These are phyloP conservation scores for Phytophthora lateralis DNA, from an alignment of 352 stramenopile species.

Conservation along the genomic window DNA sequence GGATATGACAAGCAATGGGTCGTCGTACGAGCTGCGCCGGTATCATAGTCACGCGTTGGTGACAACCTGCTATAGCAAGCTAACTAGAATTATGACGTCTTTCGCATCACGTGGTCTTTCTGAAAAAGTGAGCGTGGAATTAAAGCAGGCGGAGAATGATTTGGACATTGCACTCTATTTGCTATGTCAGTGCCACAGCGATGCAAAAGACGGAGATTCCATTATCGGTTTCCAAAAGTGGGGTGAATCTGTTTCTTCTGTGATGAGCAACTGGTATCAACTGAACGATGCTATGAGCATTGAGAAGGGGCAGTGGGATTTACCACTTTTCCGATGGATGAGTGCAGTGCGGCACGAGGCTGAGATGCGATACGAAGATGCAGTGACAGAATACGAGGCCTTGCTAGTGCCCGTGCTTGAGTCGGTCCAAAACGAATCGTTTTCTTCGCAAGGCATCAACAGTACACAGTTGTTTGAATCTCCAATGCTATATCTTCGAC, in stretches of 20 bases:
- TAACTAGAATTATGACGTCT: conserved; percentile 37
- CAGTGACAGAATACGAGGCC: conserved; percentile 47
- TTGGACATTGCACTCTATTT: conserved; percentile 53
- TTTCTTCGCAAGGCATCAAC: not conserved
- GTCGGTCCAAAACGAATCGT: not conserved
- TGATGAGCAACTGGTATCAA: conserved; percentile 28
- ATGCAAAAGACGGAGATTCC: conserved; percentile 60
- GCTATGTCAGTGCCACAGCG: conserved; percentile 47
- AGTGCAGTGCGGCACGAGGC: conserved; percentile 46
- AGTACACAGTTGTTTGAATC: conserved; percentile 29
- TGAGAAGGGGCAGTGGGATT: conserved; percentile 18
- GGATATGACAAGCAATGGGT: conserved; percentile 40
- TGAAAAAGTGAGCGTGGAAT: conserved; percentile 31
- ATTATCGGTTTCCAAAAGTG: conserved; percentile 56
- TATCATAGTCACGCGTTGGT: conserved; percentile 58
- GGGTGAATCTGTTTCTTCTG: conserved; percentile 40
- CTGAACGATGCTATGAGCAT: conserved; percentile 18
- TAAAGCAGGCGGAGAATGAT: conserved; percentile 42
- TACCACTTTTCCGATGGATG: conserved; percentile 50
- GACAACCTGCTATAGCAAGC: conserved; percentile 38
- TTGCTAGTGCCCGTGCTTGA: conserved; percentile 42
- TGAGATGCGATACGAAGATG: conserved; percentile 74
- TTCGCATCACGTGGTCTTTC: conserved; percentile 14
- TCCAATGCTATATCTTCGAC: conserved; percentile 37
- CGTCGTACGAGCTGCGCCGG: conserved; percentile 37